A percentile compares a stretch with the other conserved stretches of the same genome.
phyloP scores from a whole-genome alignment of 768 basidiomycete genomes.

The Termitomyces sp. region DNA sequence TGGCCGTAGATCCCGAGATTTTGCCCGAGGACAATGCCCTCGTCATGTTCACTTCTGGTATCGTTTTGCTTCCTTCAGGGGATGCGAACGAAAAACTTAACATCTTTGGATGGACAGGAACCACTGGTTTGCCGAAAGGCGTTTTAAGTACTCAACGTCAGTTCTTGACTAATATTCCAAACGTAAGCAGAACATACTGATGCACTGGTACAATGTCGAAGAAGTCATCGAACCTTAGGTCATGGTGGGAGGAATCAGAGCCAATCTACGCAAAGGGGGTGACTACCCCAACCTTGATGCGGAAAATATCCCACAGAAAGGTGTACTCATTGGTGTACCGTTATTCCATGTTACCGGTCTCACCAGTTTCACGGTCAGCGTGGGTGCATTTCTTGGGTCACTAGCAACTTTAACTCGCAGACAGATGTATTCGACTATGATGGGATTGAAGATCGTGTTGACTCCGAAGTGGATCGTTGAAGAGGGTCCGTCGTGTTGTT shows the following conservation, averaged over 20 bases:
- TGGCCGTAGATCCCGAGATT: constrained; percentile 25
- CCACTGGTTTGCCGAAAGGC: constrained; percentile 60
- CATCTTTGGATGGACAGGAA: constrained; percentile 20
- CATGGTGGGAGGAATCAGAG: constrained; percentile 37
- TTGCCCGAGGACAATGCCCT: constrained; percentile 53
- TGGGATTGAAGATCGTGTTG: constrained; percentile 50
- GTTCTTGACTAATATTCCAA: constrained; percentile 55
- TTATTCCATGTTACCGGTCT: constrained; percentile 64
- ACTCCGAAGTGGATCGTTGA: constrained; percentile 52
- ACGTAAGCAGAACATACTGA: constrained; percentile 25
- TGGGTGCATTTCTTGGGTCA: background rate
- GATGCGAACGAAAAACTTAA: background rate
- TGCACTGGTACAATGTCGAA: background rate
- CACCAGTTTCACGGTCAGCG: constrained; percentile 41
- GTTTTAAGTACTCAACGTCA: constrained; percentile 62
- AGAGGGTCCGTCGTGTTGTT: constrained; percentile 35
- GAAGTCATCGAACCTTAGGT: constrained; percentile 25
- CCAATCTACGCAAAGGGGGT: constrained; percentile 40
- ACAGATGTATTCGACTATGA: constrained; percentile 49
- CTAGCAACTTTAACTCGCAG: background rate
- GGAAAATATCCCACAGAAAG: constrained; percentile 39
- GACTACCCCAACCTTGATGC: constrained; percentile 26
- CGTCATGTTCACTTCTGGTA: constrained; percentile 62
- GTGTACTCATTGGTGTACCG: constrained; percentile 51
- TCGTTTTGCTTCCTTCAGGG: background rate